Conservation (phyloP, 106 monocot species). For the Dactylorhiza incarnata region DNA sequence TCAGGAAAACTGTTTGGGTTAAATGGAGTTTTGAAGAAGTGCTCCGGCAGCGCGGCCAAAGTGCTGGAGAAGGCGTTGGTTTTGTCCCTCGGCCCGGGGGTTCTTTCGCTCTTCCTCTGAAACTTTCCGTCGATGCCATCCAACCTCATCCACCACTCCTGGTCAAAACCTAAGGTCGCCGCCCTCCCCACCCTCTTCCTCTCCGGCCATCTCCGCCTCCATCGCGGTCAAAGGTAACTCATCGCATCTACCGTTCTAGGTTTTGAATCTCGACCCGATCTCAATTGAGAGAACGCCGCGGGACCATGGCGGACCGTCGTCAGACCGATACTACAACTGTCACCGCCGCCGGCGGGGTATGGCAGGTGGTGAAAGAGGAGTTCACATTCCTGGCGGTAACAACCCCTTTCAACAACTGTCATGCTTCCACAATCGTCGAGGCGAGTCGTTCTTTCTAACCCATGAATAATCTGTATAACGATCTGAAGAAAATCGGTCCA, state of each 20-base stretch:
- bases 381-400: slow-evolving; percentile 46
- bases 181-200: neutral
- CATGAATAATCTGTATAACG: neutral
- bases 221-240: slow-evolving; percentile 1
- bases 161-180: neutral
- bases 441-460: slow-evolving; percentile 5
- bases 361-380: slow-evolving; percentile 43
- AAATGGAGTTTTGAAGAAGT: no score
- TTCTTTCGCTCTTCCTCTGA: slow-evolving; percentile 8
- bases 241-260: neutral
- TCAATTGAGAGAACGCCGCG: neutral
- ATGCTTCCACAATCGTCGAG: slow-evolving; percentile 92
- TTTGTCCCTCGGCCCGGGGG: neutral
- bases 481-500: neutral
- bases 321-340: neutral
- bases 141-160: no score
- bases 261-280: neutral
- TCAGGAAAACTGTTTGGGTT: no score
- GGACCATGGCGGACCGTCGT: neutral
- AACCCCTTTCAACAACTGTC: slow-evolving; percentile 72
- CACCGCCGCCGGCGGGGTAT: neutral
- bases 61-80: neutral
- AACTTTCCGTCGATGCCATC: neutral
- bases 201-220: neutral
- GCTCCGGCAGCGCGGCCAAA: neutral